These are phyloP conservation scores for Penicillium olsonii DNA, from an alignment of 2,329 filamentous ascomycete genomes.

Conservation along the genomic window DNA sequence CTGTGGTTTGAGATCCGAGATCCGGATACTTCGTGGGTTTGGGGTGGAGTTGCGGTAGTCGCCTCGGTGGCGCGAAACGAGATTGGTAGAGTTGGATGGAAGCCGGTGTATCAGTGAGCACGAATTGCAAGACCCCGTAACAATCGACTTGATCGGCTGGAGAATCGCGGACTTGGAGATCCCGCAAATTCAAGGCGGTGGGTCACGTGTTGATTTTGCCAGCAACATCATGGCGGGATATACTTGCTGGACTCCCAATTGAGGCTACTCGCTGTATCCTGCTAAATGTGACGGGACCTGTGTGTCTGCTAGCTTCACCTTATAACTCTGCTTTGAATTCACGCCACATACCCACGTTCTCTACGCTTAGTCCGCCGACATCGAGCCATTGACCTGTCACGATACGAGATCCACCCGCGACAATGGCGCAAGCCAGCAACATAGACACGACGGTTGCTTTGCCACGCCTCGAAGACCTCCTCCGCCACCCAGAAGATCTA, in stretches of 20 bases:
- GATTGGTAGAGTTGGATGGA: not conserved
- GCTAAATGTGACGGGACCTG: slow-evolving; percentile 4
- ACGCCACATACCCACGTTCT: slow-evolving; percentile 2
- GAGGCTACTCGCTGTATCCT: slow-evolving; percentile 11
- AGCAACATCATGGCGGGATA: slow-evolving; percentile 14
- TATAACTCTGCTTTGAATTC: not conserved
- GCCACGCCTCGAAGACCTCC: slow-evolving; percentile 81
- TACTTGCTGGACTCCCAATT: not conserved
- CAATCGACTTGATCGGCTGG: slow-evolving; percentile 1
- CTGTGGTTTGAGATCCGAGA: slow-evolving; percentile 2
- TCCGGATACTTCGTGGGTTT: not conserved
- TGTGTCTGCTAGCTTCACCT: not conserved
- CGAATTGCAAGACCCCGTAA: not conserved
- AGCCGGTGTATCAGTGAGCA: not conserved
- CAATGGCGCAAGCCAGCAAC: slow-evolving; percentile 39
- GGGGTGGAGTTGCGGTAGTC: not conserved
- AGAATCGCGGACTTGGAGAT: slow-evolving; percentile 1
- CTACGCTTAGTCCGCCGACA: slow-evolving; percentile 5
- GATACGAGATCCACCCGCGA: slow-evolving; percentile 1
- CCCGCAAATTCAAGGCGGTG: slow-evolving; percentile 29
- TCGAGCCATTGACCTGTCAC: slow-evolving; percentile 8
- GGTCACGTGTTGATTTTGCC: slow-evolving; percentile 34
- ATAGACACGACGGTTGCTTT: slow-evolving; percentile 65
- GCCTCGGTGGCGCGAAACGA: not conserved
- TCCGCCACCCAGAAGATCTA: slow-evolving; percentile 93